These are phyloP conservation scores for Kodamaea laetipori DNA, from an alignment of 805 yeast genomes.

Conservation along the genomic window DNA sequence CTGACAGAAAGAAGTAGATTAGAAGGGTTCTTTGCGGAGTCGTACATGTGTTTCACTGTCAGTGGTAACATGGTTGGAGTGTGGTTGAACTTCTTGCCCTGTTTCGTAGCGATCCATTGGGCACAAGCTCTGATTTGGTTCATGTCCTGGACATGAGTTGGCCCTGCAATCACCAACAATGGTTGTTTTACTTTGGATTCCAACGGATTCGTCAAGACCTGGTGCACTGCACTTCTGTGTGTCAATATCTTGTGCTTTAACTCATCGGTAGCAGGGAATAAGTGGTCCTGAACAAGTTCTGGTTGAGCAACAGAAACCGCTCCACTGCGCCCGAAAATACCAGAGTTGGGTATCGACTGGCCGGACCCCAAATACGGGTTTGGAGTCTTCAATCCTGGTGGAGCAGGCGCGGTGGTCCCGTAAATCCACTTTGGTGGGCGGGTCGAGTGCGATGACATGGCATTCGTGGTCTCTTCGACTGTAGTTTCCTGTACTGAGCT, in stretches of 20 bases:
- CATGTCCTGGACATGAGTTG: slow-evolving; percentile 31
- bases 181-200: background rate
- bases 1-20: slow-evolving; percentile 35
- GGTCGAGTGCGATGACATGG: background rate
- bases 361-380: background rate
- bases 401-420: slow-evolving; percentile 16
- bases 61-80: slow-evolving; percentile 11
- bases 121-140: slow-evolving; percentile 43
- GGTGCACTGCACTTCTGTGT: slow-evolving; percentile 25
- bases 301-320: slow-evolving; percentile 45
- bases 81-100: slow-evolving; percentile 18
- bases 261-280: slow-evolving; percentile 36
- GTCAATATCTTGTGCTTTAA: slow-evolving; percentile 31
- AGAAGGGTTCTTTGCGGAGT: slow-evolving; percentile 8
- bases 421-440: slow-evolving; percentile 18
- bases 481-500: background rate
- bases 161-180: slow-evolving; percentile 44
- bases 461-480: background rate
- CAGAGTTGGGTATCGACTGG: slow-evolving; percentile 6
- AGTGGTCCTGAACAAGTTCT: slow-evolving; percentile 42
- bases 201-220: background rate
- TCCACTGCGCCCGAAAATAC: slow-evolving; percentile 20
- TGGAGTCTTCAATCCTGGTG: background rate
- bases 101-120: slow-evolving; percentile 37
- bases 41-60: slow-evolving; percentile 8